A percentile compares a stretch with the other conserved stretches of the same genome.
Conservation (phyloP, 176 grass and related monocot species). For the Triticum dicoccoides region DNA sequence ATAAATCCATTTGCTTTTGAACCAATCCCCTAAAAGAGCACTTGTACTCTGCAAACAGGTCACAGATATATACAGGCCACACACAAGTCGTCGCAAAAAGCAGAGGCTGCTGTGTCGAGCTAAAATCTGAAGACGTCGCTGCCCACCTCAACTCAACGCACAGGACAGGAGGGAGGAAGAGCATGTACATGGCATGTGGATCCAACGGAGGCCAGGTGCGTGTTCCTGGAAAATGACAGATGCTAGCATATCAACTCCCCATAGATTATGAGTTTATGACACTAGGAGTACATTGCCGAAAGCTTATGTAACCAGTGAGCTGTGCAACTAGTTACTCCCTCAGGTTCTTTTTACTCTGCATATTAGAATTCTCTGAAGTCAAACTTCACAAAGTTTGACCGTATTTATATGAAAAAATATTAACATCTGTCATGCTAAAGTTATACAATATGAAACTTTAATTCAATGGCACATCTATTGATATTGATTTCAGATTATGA, state of each 20-base stretch:
- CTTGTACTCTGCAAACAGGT: not conserved
- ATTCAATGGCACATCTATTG: no score
- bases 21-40: not conserved
- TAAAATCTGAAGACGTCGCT: not conserved
- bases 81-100: slow-evolving; percentile 12
- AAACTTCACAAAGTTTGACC: no score
- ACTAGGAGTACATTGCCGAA: not conserved
- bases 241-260: not conserved
- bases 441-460: no score
- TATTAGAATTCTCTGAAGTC: no score
- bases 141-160: not conserved
- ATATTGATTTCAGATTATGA: no score
- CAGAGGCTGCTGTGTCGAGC: not conserved
- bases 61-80: not conserved
- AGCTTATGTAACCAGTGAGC: no score
- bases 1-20: not conserved
- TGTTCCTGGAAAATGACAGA: slow-evolving; percentile 10
- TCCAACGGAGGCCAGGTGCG: not conserved
- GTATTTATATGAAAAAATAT: no score
- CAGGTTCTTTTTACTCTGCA: no score
- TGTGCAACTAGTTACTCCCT: no score
- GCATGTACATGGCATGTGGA: not conserved
- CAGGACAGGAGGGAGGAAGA: not conserved
- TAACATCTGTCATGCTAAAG: no score
- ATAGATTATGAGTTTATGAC: not conserved